phyloP scores from a whole-genome alignment of 495 filamentous ascomycete species.

The Aspergillus asperescens region DNA sequence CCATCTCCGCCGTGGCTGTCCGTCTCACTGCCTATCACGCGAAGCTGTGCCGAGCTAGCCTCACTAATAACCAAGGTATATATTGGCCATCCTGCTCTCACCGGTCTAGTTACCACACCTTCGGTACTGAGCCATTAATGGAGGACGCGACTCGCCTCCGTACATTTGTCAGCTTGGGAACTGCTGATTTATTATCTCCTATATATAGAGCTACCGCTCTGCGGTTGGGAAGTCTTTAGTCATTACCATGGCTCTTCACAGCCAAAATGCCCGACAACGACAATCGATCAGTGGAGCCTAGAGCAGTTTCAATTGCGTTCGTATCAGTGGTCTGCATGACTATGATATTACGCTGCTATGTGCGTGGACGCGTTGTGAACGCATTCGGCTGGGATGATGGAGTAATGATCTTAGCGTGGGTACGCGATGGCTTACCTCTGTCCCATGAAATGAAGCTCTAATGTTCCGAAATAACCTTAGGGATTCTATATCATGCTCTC shows the following conservation, averaged over 20 bases:
- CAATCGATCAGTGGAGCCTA: constrained; percentile 28
- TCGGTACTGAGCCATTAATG: too few relatives aligned
- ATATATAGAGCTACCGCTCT: too few relatives aligned
- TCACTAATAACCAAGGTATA: too few relatives aligned
- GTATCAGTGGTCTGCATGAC: constrained; percentile 30
- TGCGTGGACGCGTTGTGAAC: constrained; percentile 36
- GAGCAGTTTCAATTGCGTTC: constrained; percentile 31
- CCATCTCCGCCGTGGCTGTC: background rate
- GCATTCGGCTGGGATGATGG: constrained; percentile 43
- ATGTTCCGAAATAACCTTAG: background rate
- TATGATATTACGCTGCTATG: constrained; percentile 41
- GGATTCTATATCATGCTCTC: background rate
- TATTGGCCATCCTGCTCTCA: too few relatives aligned
- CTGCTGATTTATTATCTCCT: too few relatives aligned
- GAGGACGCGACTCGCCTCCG: too few relatives aligned
- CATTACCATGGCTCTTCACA: background rate
- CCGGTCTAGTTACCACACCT: too few relatives aligned
- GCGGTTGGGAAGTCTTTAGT: too few relatives aligned
- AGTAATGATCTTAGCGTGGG: constrained; percentile 34
- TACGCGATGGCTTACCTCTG: constrained; percentile 12
- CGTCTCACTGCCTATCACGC: background rate
- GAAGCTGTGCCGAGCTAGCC: background rate
- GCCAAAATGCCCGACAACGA: constrained; percentile 13
- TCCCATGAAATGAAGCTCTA: background rate
- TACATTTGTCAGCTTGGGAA: too few relatives aligned